Base-by-base conservation (phyloP, 257 asterid genomes). In the Nicotiana obtusifolia region DNA sequence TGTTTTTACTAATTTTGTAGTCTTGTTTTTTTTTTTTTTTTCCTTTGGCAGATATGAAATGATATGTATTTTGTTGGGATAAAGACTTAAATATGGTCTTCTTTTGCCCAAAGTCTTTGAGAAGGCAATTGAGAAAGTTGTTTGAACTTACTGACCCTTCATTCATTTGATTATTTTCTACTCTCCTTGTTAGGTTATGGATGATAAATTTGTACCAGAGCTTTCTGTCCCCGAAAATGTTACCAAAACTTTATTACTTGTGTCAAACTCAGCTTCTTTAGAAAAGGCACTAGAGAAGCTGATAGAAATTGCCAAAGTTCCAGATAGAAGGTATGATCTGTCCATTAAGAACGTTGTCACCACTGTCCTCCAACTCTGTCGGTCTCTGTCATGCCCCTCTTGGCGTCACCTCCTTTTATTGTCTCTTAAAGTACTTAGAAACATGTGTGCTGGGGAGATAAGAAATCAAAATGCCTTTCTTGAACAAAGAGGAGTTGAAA, bases 381-480 rank as follows among this genome's bases (percentile, higher is more conserved):
- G 35, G 76, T 80, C 87, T 37, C 87, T 91, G n/a, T 76, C 59
- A 17, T 84, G 28, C 76, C 83, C 88, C 80, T 85, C 90, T 69
- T 75, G 71, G 24, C 80, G 88, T 30, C 81, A 84, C 60, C 87
- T 92, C 84, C 84, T 89, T 81, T 87, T 91, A 62, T 85, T 69
- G 56, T 80, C 95, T 71, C 62, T 95, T 53, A 94, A 90, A 89
- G 88, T 92, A 56, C 90, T 95, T 61, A 90, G 99, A 80, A 95
- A 95, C 87, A 81, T 93, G 64, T 95, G 97, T 83, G 98, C 99
- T 0, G 99, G 98, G 82, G 98, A 92, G 82, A 81, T 85, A 33
- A 69, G 64, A 56, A 95, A 92, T 73, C 99, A 93, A 89, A 84
- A 92, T 76, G 78, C 81, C 53, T 92, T 95, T 87, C 89, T 95